phyloP scores from a whole-genome alignment of 2,329 filamentous ascomycete genomes.

The Drechslerella dactyloides region DNA sequence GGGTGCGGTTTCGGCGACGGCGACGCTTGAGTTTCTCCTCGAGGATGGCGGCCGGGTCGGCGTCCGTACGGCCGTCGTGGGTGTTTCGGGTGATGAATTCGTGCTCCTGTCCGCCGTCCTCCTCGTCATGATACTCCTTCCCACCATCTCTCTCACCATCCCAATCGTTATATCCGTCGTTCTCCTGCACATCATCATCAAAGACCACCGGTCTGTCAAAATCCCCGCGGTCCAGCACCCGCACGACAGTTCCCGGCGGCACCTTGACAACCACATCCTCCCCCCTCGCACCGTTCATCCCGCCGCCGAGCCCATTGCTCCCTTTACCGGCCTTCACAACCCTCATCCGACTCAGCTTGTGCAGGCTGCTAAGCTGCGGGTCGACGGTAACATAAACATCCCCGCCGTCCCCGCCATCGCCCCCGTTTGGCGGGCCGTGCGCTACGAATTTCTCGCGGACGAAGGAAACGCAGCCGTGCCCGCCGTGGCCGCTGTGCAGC shows the following conservation, averaged over 20 bases:
- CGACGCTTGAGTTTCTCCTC: conserved; percentile 12
- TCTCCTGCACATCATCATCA: conserved; percentile 60
- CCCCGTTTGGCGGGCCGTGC: conserved; percentile 90
- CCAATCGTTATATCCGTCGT: conserved; percentile 59
- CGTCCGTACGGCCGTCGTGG: conserved; percentile 38
- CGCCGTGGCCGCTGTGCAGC: conserved; percentile 78
- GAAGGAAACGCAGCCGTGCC: conserved; percentile 93
- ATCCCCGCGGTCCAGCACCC: conserved; percentile 79
- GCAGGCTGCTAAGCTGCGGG: conserved; percentile 81
- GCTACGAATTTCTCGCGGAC: conserved; percentile 86
- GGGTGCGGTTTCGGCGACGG: conserved; percentile 31
- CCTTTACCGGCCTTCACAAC: conserved; percentile 76
- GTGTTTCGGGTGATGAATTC: conserved; percentile 22
- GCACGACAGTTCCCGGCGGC: conserved; percentile 87
- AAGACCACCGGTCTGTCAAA: conserved; percentile 61
- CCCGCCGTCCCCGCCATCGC: conserved; percentile 89
- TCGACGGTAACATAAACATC: conserved; percentile 91
- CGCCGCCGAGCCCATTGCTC: conserved; percentile 77
- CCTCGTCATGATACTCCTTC: conserved; percentile 33
- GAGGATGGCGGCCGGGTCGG: conserved; percentile 14
- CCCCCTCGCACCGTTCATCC: conserved; percentile 76
- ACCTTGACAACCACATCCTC: conserved; percentile 88
- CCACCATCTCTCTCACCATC: conserved; percentile 54
- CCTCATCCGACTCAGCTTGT: conserved; percentile 82
- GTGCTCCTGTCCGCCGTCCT: conserved; percentile 36